Base-by-base conservation (phyloP, 2,329 filamentous ascomycete species). In the Talaromyces sp. region DNA sequence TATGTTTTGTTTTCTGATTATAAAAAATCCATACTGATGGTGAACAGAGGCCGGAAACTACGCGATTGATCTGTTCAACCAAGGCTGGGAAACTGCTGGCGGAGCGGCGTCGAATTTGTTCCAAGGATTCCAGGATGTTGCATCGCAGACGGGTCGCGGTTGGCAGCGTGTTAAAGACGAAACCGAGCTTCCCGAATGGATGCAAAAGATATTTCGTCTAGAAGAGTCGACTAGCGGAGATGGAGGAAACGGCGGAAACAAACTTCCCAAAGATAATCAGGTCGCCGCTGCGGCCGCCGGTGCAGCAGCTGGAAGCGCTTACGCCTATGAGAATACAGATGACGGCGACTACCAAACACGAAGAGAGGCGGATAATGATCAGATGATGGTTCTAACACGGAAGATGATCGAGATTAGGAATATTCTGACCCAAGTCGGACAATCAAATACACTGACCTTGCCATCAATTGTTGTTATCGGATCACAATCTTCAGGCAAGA, bases 381-480 rank as follows among this genome's bases (percentile, higher is more conserved):
- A 99, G 78, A 99, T 99, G 94, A 99, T 99, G 95, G 85, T 97
- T 70, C 83, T 99, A 73, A 99, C 96, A 1, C 94, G 95, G 81
- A 98, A 98, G 81, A 99, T 99, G 95, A 99, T 99, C 73, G 95
- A 99, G 81, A 98, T 99, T 65, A 86, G 96, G 70, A 93, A 89
- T 70, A 92, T 99, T 64, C 84, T 99, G 27, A 91, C 96, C 73
- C 92, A 89, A 31, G 91, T 99, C 56, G 96, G 93, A 39, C 94
- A 99, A 81, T 96, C 93, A 0, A 92, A 90, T 69, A 88, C 91
- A 3, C 82, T 99, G 68, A 94, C 91, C 1, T 81, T 99, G 24
- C 95, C 95, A 0, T 98, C 96, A 0, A 99, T 99, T 65, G 95
- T 99, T n/a, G 95, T 99, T 43, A 97, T 99, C 71, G 95, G 95